These are phyloP conservation scores for Crithidia expoeki DNA, from an alignment of 208 protist genomes.

Conservation along the genomic window DNA sequence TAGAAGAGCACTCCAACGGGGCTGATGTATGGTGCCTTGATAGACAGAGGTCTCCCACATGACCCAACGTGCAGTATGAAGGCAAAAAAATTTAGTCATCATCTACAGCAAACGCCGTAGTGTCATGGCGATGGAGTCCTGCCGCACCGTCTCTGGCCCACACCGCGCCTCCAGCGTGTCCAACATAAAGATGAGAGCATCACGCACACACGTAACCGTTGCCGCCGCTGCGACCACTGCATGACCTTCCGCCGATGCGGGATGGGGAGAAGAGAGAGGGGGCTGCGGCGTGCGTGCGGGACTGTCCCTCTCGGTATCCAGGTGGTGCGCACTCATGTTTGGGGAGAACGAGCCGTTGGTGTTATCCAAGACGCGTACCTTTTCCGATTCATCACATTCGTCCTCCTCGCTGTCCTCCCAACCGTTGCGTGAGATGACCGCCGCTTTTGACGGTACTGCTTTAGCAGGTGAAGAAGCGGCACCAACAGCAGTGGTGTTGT, in stretches of 20 bases:
- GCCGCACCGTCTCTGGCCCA: conserved; percentile 1
- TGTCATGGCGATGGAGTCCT: conserved; percentile 26
- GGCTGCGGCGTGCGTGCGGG: not conserved
- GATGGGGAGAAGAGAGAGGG: not conserved
- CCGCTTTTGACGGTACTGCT: not conserved
- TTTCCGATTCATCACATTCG: conserved; percentile 12
- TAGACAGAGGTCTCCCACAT: no score
- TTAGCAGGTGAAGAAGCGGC: not conserved
- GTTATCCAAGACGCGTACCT: conserved; percentile 12
- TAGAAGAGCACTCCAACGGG: no score
- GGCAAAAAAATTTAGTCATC: no score
- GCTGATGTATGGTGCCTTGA: no score
- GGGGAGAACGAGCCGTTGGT: not conserved
- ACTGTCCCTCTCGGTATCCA: not conserved
- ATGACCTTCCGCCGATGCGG: not conserved
- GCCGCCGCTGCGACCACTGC: not conserved
- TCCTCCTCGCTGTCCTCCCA: conserved; percentile 13
- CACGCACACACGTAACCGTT: not conserved
- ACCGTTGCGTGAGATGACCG: not conserved
- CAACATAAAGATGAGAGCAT: conserved; percentile 11
- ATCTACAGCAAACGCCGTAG: conserved; percentile 21
- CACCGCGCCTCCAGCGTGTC: conserved; percentile 21
- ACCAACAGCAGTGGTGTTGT: not conserved
- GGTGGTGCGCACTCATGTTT: not conserved
- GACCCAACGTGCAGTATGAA: no score